phyloP scores from a whole-genome alignment of 352 stramenopile species.

The Globisporangium nagaii region DNA sequence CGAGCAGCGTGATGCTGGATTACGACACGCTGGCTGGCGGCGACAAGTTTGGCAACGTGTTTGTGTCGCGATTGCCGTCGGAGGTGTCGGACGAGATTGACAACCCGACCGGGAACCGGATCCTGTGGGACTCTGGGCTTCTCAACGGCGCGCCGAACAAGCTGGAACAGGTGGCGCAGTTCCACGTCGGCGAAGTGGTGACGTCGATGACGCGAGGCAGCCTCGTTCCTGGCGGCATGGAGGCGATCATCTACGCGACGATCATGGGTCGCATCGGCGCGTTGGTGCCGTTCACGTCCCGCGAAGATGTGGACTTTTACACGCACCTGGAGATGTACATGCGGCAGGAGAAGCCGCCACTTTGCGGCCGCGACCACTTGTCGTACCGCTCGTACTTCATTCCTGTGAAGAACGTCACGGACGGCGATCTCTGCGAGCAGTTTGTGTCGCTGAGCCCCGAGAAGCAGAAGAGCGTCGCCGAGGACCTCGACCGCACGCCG shows the following conservation, averaged over 20 bases:
- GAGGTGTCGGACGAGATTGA: conserved; percentile 95
- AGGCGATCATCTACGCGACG: conserved; percentile 97
- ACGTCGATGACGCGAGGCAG: conserved; percentile 94
- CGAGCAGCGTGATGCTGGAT: conserved; percentile 90
- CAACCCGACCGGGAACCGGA: conserved; percentile 93
- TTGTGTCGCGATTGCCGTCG: conserved; percentile 91
- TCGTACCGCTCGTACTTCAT: conserved; percentile 98
- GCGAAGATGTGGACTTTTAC: conserved; percentile 98
- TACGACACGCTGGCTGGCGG: conserved; percentile 97
- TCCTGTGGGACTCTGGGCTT: conserved; percentile 94
- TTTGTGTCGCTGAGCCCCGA: conserved; percentile 90
- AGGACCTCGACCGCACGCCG: conserved; percentile 94
- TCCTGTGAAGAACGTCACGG: conserved; percentile 97
- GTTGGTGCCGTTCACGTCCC: conserved; percentile 95
- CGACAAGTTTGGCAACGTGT: conserved; percentile 99
- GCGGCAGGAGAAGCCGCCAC: conserved; percentile 87
- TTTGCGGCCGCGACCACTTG: conserved; percentile 95
- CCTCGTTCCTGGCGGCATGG: conserved; percentile 93
- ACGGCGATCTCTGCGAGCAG: conserved; percentile 98
- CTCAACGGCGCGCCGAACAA: conserved; percentile 95
- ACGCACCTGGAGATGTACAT: conserved; percentile 97
- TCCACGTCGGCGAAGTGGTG: conserved; percentile 98
- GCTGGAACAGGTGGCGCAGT: conserved; percentile 94
- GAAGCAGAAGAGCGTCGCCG: conserved; percentile 95
- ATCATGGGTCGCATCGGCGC: conserved; percentile 95